Conservation (phyloP, 805 yeast species). For the Saturnispora dispora region DNA sequence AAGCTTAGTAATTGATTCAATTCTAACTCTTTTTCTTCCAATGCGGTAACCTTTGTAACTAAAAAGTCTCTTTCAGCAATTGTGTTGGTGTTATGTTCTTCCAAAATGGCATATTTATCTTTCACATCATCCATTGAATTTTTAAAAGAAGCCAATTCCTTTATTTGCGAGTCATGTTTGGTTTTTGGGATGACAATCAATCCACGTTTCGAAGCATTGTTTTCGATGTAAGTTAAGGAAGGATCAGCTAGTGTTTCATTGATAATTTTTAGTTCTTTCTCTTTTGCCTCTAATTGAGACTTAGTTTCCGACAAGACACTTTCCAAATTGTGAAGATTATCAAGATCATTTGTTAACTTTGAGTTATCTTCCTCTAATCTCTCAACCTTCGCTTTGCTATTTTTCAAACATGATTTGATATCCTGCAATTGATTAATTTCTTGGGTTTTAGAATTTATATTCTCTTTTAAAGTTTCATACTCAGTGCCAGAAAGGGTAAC, state of each 20-base stretch:
- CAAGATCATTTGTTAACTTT: conserved; percentile 1
- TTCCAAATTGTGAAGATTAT: not conserved
- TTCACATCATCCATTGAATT: conserved; percentile 3
- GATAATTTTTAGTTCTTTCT: conserved; percentile 5
- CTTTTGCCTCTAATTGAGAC: not conserved
- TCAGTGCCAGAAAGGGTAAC: conserved; percentile 14
- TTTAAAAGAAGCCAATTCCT: not conserved
- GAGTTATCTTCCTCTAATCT: not conserved
- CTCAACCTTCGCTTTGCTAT: not conserved
- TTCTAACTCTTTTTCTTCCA: not conserved
- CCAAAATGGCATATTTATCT: not conserved
- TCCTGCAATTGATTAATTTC: conserved; percentile 7
- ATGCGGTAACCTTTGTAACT: not conserved
- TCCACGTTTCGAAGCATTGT: conserved; percentile 12
- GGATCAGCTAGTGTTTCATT: conserved; percentile 11
- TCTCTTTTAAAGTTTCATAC: conserved; percentile 9
- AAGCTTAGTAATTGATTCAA: not conserved
- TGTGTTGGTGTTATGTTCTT: not conserved
- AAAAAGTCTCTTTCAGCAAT: conserved; percentile 2
- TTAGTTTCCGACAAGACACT: not conserved
- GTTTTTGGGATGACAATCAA: conserved; percentile 12
- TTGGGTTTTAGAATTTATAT: not conserved
- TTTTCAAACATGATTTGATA: not conserved
- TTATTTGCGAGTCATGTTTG: not conserved
- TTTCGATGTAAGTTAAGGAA: conserved; percentile 15